These are phyloP conservation scores for Tylopilus balloui DNA, from an alignment of 768 basidiomycete species.

Conservation along the genomic window DNA sequence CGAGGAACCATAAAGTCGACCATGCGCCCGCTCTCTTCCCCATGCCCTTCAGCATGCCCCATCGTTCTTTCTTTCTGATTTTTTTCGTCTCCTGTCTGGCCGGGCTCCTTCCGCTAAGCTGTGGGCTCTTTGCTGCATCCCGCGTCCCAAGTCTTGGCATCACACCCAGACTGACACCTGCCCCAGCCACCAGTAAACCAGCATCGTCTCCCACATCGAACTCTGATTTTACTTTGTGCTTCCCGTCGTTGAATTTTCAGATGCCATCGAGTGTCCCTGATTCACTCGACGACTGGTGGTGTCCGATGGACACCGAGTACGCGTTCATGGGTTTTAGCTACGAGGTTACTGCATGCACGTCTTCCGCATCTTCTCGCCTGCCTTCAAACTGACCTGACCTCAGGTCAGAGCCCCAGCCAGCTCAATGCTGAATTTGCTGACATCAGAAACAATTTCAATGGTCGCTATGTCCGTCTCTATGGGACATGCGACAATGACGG, in stretches of 20 bases:
- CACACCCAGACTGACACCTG: background rate
- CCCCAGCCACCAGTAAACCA: background rate
- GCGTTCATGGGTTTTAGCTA: conserved; percentile 78
- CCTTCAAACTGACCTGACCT: background rate
- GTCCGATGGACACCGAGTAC: conserved; percentile 57
- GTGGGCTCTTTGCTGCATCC: background rate
- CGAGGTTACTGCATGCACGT: conserved; percentile 60
- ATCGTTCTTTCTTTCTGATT: background rate
- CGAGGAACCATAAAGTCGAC: background rate
- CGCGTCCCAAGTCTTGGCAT: background rate
- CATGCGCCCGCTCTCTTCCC: background rate
- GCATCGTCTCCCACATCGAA: background rate
- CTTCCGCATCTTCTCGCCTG: background rate
- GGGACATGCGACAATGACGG: conserved; percentile 38
- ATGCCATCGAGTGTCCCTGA: conserved; percentile 51
- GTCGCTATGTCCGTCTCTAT: conserved; percentile 59
- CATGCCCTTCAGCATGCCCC: background rate
- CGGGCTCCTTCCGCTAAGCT: conserved; percentile 13
- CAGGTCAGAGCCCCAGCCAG: conserved; percentile 54
- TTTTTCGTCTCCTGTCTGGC: conserved; percentile 4
- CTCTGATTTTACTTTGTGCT: conserved; percentile 24
- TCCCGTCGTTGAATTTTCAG: conserved; percentile 43
- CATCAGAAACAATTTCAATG: conserved; percentile 54
- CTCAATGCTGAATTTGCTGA: conserved; percentile 55
- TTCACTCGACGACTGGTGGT: conserved; percentile 59